A percentile compares a stretch with the other conserved stretches of the same genome.
Evolutionary conservation across 495 filamentous ascomycete species (phyloP).

Genomic region (Mycothermus thermophilus): DNA sequence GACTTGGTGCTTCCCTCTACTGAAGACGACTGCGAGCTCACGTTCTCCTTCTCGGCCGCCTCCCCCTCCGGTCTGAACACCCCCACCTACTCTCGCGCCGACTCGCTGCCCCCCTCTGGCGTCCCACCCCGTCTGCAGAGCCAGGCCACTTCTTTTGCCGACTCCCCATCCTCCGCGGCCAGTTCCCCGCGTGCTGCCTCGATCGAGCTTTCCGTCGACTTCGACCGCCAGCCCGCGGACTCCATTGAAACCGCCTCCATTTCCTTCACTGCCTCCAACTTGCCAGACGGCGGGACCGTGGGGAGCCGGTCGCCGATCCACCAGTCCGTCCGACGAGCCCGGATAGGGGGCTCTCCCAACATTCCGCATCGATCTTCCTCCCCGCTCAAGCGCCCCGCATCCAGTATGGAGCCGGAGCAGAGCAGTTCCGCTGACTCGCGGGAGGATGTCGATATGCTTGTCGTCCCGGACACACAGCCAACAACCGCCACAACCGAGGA

Average conservation of each 20-base stretch:
- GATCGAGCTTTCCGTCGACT: slow-evolving; percentile 54
- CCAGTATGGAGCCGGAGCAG: slow-evolving; percentile 36
- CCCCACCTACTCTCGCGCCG: slow-evolving; percentile 48
- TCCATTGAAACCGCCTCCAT: no score
- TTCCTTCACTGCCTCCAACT: slow-evolving; percentile 24
- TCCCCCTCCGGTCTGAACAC: slow-evolving; percentile 23
- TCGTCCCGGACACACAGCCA: slow-evolving; percentile 7
- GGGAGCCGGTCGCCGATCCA: slow-evolving; percentile 30
- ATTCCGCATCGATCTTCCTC: slow-evolving; percentile 39
- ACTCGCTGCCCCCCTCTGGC: slow-evolving; percentile 37
- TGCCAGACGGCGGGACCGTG: slow-evolving; percentile 5
- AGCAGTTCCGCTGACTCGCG: slow-evolving; percentile 13
- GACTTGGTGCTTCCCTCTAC: slow-evolving; percentile 37
- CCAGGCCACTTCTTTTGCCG: slow-evolving; percentile 33
- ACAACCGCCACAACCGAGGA: neutral
- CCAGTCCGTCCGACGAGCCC: slow-evolving; percentile 28
- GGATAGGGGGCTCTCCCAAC: slow-evolving; percentile 41
- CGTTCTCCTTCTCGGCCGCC: slow-evolving; percentile 26
- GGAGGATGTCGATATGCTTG: slow-evolving; percentile 40
- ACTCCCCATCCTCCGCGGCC: slow-evolving; percentile 40
- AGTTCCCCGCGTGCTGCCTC: slow-evolving; percentile 62
- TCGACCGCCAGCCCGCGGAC: slow-evolving; percentile 43
- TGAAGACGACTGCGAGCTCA: slow-evolving; percentile 30
- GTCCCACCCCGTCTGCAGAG: slow-evolving; percentile 37
- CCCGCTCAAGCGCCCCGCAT: slow-evolving; percentile 40